Percentiles rank a stretch among this genome's conserved stretches.
Evolutionary conservation across 1,284 basidiomycete genomes (phyloP).

Genomic region (Boletus sp.): DNA sequence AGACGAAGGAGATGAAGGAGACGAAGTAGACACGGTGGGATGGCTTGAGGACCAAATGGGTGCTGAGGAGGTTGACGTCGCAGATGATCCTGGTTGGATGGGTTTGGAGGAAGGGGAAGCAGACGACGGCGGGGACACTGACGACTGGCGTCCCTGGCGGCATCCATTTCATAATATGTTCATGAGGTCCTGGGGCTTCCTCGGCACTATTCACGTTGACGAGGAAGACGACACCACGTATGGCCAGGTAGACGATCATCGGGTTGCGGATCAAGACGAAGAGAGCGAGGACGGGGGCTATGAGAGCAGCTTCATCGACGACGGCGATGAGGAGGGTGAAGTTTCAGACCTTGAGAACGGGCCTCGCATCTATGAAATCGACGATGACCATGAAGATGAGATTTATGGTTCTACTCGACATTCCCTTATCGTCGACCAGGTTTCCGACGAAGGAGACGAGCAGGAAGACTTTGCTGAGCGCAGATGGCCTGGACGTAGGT

Average conservation of each 20-base stretch:
- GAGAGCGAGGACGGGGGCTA: conserved; percentile 35
- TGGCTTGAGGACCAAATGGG: conserved; percentile 37
- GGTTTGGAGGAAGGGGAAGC: conserved; percentile 37
- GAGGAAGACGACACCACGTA: conserved; percentile 25
- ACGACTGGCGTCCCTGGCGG: conserved; percentile 22
- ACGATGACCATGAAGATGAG: conserved; percentile 12
- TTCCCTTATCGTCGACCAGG: conserved; percentile 7
- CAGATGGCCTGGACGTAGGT: background rate
- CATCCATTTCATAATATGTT: conserved; percentile 16
- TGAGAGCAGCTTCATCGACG: conserved; percentile 53
- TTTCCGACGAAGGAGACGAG: conserved; percentile 19
- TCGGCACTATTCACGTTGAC: conserved; percentile 22
- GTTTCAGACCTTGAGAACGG: conserved; percentile 1
- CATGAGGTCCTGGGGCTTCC: conserved; percentile 14
- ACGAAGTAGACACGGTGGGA: conserved; percentile 36
- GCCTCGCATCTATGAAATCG: conserved; percentile 28
- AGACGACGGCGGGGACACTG: conserved; percentile 27
- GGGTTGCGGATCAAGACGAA: conserved; percentile 14
- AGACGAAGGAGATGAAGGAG: conserved; percentile 36
- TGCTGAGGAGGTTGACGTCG: conserved; percentile 29
- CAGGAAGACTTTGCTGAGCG: background rate
- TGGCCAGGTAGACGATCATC: conserved; percentile 26
- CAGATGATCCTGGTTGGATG: conserved; percentile 35
- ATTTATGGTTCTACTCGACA: background rate
- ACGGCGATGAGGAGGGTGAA: conserved; percentile 26